A percentile compares a stretch with the other conserved stretches of the same genome.
Evolutionary conservation across 352 stramenopile species (phyloP).

Genomic region (Globisporangium cystogenes): DNA sequence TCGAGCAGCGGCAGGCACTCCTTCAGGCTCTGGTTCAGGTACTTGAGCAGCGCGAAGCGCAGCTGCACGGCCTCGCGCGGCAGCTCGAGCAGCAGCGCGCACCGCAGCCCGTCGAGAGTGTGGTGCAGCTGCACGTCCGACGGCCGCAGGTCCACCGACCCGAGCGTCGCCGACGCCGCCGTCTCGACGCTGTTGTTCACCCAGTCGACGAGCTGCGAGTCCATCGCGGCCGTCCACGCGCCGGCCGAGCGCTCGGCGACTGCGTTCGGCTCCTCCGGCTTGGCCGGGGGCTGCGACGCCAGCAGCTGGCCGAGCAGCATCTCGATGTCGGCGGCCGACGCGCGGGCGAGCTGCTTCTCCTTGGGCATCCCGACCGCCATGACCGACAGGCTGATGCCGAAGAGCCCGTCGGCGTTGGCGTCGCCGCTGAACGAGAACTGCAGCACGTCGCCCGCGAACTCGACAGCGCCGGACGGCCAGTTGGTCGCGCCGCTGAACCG

Average conservation of each 20-base stretch:
- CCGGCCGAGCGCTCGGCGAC: no score
- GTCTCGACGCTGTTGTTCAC: conserved; percentile 77
- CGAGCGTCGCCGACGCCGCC: conserved; percentile 15
- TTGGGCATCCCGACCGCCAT: conserved; percentile 46
- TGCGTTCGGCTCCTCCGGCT: no score
- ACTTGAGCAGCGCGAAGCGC: conserved; percentile 78
- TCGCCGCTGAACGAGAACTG: conserved; percentile 53
- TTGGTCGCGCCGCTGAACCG: conserved; percentile 30
- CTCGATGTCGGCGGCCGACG: conserved; percentile 31
- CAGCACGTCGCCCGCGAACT: conserved; percentile 54
- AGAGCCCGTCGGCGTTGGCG: conserved; percentile 51
- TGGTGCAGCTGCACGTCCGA: conserved; percentile 65
- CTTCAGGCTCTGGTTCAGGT: conserved; percentile 70
- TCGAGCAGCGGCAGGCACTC: conserved; percentile 70
- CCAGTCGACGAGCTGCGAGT: conserved; percentile 84
- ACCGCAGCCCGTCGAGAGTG: conserved; percentile 67
- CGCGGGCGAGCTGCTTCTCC: conserved; percentile 59
- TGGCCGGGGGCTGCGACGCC: conserved; percentile 5
- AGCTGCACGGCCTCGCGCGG: conserved; percentile 57
- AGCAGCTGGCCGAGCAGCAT: conserved; percentile 25
- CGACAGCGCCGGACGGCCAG: conserved; percentile 48
- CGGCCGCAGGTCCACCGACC: conserved; percentile 62
- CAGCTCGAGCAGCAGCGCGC: conserved; percentile 54
- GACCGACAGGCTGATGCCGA: conserved; percentile 55
- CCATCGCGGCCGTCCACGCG: conserved; percentile 63